Conservation (phyloP, 345 rosid species). For the Rhodamnia argentea region DNA sequence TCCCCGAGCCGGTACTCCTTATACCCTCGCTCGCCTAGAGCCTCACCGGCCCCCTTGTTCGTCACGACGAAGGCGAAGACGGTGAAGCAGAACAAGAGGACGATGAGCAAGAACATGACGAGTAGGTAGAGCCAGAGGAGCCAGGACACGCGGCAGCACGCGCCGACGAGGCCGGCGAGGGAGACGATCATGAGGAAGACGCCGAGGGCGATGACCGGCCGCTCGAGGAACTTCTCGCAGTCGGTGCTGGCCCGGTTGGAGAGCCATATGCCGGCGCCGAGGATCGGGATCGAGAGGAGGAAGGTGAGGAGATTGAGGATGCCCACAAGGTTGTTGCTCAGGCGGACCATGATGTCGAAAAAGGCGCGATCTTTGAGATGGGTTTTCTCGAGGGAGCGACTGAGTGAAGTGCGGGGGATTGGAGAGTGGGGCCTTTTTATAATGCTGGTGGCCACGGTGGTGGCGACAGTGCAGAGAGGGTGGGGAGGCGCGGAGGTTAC, state of each 20-base stretch:
- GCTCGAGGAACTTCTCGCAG: conserved; percentile 72
- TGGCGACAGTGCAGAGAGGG: background rate
- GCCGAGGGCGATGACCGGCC: conserved; percentile 59
- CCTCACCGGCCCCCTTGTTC: conserved; percentile 71
- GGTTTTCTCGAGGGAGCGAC: background rate
- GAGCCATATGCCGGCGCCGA: conserved; percentile 66
- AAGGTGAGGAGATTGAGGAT: conserved; percentile 67
- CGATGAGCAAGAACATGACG: conserved; percentile 68
- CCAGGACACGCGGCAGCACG: conserved; percentile 77
- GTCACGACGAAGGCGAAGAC: conserved; percentile 73
- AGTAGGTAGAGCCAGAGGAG: conserved; percentile 72
- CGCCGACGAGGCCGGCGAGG: conserved; percentile 72
- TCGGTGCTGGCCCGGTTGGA: conserved; percentile 46
- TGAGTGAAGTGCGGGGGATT: background rate
- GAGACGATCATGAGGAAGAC: conserved; percentile 69
- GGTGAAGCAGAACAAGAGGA: conserved; percentile 57
- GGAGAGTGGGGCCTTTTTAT: background rate
- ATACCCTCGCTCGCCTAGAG: conserved; percentile 46
- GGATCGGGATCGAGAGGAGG: conserved; percentile 70
- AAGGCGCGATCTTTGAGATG: background rate
- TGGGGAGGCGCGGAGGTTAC: too few species aligned
- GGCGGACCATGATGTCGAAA: conserved; percentile 21
- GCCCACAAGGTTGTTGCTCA: conserved; percentile 73
- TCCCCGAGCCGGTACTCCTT: conserved; percentile 46
- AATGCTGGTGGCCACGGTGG: background rate